A percentile compares a stretch with the other conserved stretches of the same genome.
These are phyloP conservation scores for Rhazya stricta DNA, from an alignment of 257 asterid species.

Conservation along the genomic window DNA sequence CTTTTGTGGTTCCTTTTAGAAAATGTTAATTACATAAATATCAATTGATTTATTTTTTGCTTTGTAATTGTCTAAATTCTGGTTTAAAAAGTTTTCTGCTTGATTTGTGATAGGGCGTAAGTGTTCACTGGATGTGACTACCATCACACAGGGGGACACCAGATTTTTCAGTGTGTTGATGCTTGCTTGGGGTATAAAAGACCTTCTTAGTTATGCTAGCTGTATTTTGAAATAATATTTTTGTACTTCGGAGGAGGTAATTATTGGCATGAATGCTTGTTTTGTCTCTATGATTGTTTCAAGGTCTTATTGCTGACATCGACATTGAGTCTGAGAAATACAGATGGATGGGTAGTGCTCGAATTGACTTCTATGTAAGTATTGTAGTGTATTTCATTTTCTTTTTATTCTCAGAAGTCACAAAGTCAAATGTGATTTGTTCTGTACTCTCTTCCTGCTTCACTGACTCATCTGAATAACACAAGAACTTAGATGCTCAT, in stretches of 20 bases:
- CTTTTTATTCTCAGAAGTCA: background rate
- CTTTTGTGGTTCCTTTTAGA: constrained; percentile 4
- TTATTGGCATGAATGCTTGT: background rate
- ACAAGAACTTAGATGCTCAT: background rate
- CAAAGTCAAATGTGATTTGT: background rate
- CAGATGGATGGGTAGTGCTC: constrained; percentile 99
- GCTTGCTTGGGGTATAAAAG: constrained; percentile 90
- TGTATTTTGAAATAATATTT: background rate
- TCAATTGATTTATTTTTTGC: background rate
- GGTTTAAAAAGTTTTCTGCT: constrained; percentile 6
- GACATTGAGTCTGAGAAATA: constrained; percentile 97
- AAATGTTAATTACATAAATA: background rate
- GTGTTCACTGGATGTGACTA: constrained; percentile 75
- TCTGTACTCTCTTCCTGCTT: background rate
- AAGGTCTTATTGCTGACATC: constrained; percentile 95
- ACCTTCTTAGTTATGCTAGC: constrained; percentile 15
- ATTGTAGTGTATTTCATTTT: constrained; percentile 6
- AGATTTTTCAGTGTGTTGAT: constrained; percentile 70
- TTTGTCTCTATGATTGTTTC: constrained; percentile 8
- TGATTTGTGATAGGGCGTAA: constrained; percentile 59
- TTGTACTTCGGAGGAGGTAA: background rate
- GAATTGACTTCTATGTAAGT: constrained; percentile 90
- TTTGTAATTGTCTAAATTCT: background rate
- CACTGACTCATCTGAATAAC: background rate
- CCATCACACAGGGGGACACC: constrained; percentile 63